Base-by-base conservation (phyloP, 1,139 yeast genomes). In the Yamadazyma atlantica region DNA sequence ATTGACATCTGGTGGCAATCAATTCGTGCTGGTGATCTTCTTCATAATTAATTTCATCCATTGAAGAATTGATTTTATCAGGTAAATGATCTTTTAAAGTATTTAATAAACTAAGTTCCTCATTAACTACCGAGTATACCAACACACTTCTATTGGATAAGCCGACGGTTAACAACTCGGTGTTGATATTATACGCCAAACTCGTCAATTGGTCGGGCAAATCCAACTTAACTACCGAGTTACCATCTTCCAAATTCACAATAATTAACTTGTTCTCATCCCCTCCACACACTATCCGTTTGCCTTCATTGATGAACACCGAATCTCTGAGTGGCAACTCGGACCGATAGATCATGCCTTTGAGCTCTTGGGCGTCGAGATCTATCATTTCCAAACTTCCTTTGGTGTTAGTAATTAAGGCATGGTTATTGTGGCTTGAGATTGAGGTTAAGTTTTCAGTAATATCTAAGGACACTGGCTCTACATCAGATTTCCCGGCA, bases 261-360 rank as follows among this genome's bases (percentile, higher is more conserved):
- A 87, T 52, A 8, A 71, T 67, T 39, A 85, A 66, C 43, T 79
- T 78, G 37, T 76, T 73, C 44, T 85, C 94, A 51, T 87, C 94
- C 37, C 96, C 94, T 21, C 88, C 92, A 39, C 82, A 73, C 1
- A 86, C 77, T 3, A 79, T 65, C 62, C 85, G 73, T 35, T 76
- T 70, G 0, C 90, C 95, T 43, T 80, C 85, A 43, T 84, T 85
- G 32, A 86, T 78, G 55, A 85, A 80, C 13, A 64, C 64, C 4
- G 82, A 69, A 44, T 80, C 85, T 45, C 94, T 71, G 28, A 89
- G 57, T 0, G 95, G 85, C 30, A 86, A 64, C 15, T 85, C 73
- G 2, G 78, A 66, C 28, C 78, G 55, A 44, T 57, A 64, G 4
- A 72, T 49, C 4, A 59, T 48, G 2, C 64, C 60, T 17, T 43